Base-by-base conservation (phyloP, 2,329 filamentous ascomycete species). In the Elsinoe arachidis region DNA sequence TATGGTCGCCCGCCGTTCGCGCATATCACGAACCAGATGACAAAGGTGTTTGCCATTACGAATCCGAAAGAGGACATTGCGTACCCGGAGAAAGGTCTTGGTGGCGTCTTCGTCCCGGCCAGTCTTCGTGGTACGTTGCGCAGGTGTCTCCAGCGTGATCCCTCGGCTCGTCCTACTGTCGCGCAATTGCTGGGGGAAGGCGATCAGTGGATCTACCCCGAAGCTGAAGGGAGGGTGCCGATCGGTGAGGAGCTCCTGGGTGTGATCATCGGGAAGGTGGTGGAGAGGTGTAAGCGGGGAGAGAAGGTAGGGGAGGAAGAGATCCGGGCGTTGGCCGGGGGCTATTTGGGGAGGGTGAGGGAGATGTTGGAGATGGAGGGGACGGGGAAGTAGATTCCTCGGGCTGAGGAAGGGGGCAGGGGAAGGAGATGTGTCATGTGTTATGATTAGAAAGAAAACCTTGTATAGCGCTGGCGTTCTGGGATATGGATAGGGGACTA, bases 1-100 rank as follows among this genome's bases (percentile, higher is more conserved):
- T 99, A 99, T 68, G 93, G 93, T n/a, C 80, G 86, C n/a, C 87
- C 90, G 2, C 93, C 93, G 0, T 99, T 99, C 67, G 90, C 86
- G 12, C 91, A 97, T 68, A 95, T 99, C 64, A 77, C 83, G 59
- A 93, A 92, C 72, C 88, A 86, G 67, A 88, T 95, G 75, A 84
- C 88, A 37, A 85, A 90, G 19, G 93, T 95, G 69, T 85, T 90
- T 71, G 88, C 88, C 59, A 93, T 95, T 67, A 88, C 90, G 63
- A 88, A 92, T 70, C 88, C 83, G 71, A 79, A 84, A 57, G 83
- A 90, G 69, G 70, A 73, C 5, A 88, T 95, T 66, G 81, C 88
- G 57, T 93, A 85, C 65, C 86, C 86, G 0, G 78, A 83, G 1
- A 76, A 79, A 2, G 88, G 85, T 11, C 75, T 90, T 53, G 88